Evolutionary conservation across 176 grass and related monocot species (phyloP).

Genomic region (Hsuehochloa calcarea): DNA sequence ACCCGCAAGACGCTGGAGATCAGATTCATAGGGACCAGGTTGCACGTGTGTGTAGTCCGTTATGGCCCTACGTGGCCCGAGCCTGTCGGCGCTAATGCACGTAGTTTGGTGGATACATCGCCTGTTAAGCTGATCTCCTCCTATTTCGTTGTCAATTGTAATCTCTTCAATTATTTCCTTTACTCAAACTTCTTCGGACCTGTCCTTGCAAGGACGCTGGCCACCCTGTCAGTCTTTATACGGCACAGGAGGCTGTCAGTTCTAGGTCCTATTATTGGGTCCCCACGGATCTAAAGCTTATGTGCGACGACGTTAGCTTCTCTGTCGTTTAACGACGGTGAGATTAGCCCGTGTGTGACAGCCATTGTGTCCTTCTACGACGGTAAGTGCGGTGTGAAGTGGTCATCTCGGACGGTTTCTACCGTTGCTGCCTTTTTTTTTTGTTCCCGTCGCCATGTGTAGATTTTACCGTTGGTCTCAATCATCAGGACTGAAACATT

Average conservation of each 20-base stretch:
- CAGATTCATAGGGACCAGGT: too few relatives aligned
- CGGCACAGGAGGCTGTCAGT: neutral
- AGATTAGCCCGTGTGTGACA: neutral
- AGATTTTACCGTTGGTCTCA: neutral
- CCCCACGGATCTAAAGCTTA: slow-evolving; percentile 21
- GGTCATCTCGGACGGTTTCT: neutral
- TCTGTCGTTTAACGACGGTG: neutral
- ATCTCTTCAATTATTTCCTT: too few relatives aligned
- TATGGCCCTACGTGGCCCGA: too few relatives aligned
- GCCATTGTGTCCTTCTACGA: neutral
- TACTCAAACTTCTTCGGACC: too few relatives aligned
- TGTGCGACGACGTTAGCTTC: neutral
- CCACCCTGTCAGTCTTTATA: slow-evolving; percentile 23
- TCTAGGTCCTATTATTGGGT: neutral
- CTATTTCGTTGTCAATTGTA: too few relatives aligned
- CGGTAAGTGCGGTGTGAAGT: neutral
- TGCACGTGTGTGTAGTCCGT: too few relatives aligned
- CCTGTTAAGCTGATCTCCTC: too few relatives aligned
- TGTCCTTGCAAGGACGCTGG: neutral
- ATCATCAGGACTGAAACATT: neutral
- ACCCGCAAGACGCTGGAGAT: too few relatives aligned
- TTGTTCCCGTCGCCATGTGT: neutral
- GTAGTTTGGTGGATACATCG: too few relatives aligned
- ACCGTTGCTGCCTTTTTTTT: neutral
- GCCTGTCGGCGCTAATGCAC: too few relatives aligned